Evolutionary conservation across 257 asterid genomes (phyloP), one percentile per base, ranked within the genome.

Genomic region (Salvia hispanica): DNA sequence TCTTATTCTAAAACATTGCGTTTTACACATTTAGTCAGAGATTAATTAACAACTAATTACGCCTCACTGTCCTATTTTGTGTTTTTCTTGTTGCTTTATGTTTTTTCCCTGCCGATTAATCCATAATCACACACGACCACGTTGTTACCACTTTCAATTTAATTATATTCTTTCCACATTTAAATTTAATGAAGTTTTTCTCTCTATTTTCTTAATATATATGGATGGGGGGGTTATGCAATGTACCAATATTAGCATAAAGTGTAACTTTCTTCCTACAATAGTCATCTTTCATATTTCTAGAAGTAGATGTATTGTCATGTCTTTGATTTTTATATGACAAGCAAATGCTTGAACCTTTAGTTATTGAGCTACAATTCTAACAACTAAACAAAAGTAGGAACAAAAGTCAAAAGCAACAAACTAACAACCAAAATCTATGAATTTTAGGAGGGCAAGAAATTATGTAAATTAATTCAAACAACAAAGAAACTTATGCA

Each of bases 1-100:
- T 66, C 72, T 54, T 74, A 34, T 70, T 74, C 72, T 52, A 52
- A n/a, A n/a, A 78, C 64, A 42, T 0, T 34, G 69, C 68, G 64
- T 72, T 63, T 31, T 55, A 58, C 62, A 58, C 76, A 57, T 28
- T 54, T 25, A 66, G 54, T 54, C 52, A 50, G 51, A 31, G 33
- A 55, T 31, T 62, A 62, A 62, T 74, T 68, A 74, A 68, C 52
- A 40, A 42, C 39, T 39, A 51, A 51, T 51, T 61, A 58, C 70
- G 74, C 74, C 62, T 61, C 66, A 62, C 62, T 67, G 45, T 34
- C 12, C 75, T 16, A 11, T 70, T 34, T 51, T 37, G 43, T 58
- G 37, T 47, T 62, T 66, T 52, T 50, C 13, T 62, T 46, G 39
- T 62, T 46, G 7, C 9, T 46, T 61, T 56, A 4, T 64, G 44